phyloP scores from a whole-genome alignment of 2,329 filamentous ascomycete genomes.

The Fusarium lateritium region DNA sequence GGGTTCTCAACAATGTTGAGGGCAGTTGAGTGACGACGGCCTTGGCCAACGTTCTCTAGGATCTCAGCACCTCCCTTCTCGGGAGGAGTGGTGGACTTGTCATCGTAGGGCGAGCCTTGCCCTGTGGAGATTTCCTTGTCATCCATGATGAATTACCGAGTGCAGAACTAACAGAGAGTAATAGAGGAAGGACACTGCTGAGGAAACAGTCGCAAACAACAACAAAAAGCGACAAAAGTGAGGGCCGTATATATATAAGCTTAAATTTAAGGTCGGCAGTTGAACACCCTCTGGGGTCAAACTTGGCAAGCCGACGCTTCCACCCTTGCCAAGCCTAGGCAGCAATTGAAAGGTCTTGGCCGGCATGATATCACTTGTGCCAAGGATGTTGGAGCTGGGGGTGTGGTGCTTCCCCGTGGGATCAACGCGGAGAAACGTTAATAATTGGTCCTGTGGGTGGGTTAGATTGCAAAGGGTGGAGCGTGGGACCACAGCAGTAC shows the following conservation, averaged over 20 bases:
- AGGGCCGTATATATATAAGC: constrained; percentile 28
- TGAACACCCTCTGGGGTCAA: constrained; percentile 24
- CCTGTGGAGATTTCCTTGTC: constrained; percentile 29
- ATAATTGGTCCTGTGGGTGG: constrained; percentile 10
- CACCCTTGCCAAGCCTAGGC: constrained; percentile 33
- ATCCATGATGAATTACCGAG: constrained; percentile 11
- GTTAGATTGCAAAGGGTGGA: constrained; percentile 15
- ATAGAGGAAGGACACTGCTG: neutral
- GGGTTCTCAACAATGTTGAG: constrained; percentile 28
- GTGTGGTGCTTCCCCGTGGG: constrained; percentile 27
- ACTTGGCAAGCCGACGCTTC: constrained; percentile 28
- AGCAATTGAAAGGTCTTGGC: constrained; percentile 37
- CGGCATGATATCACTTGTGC: constrained; percentile 24
- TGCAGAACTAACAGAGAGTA: neutral
- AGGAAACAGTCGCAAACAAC: neutral
- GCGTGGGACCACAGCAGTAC: neutral
- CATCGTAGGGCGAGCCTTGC: constrained; percentile 13
- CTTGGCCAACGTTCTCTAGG: constrained; percentile 17
- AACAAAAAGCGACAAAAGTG: neutral
- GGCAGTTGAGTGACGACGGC: constrained; percentile 19
- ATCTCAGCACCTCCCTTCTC: constrained; percentile 25
- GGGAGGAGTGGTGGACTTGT: constrained; percentile 11
- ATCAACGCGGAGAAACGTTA: constrained; percentile 21
- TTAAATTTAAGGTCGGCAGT: constrained; percentile 30
- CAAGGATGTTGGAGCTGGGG: constrained; percentile 16